Evolutionary conservation across 306 rosid genomes (phyloP).

Genomic region (Quercus bicolor): DNA sequence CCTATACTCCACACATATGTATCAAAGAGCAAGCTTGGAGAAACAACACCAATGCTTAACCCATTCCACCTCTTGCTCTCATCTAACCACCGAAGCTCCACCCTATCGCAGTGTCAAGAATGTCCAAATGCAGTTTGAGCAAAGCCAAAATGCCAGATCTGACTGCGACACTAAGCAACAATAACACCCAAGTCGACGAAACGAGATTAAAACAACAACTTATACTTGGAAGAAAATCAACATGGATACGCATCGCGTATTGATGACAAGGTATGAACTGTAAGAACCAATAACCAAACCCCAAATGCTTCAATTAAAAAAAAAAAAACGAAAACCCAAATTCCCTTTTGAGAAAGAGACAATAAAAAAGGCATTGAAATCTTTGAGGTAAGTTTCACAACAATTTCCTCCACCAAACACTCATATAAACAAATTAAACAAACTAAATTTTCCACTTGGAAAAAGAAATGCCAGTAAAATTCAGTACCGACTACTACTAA

Average conservation of each 20-base stretch:
- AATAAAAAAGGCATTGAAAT: conserved; percentile 12
- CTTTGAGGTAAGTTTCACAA: conserved; percentile 31
- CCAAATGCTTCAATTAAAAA: conserved; percentile 34
- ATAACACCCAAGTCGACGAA: conserved; percentile 12
- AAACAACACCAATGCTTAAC: no score
- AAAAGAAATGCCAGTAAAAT: conserved; percentile 34
- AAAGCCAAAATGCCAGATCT: conserved; percentile 57
- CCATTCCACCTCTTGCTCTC: no score
- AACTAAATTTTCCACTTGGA: neutral
- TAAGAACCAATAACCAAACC: conserved; percentile 52
- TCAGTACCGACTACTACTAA: conserved; percentile 21
- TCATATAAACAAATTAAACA: conserved; percentile 15
- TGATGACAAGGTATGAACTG: conserved; percentile 79
- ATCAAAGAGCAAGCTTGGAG: no score
- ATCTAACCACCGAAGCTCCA: no score
- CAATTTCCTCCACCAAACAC: conserved; percentile 42
- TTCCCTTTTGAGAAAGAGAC: conserved; percentile 17
- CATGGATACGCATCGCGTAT: conserved; percentile 60
- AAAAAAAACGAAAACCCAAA: neutral
- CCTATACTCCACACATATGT: no score
- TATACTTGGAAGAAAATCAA: conserved; percentile 30
- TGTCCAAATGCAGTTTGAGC: conserved; percentile 35
- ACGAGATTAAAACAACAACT: conserved; percentile 2
- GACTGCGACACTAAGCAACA: conserved; percentile 46
- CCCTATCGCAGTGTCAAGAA: conserved; percentile 16